Percentiles rank a stretch among this genome's conserved stretches.
These are phyloP conservation scores for Yamadazyma friedrichii DNA, from an alignment of 1,139 yeast genomes.

Conservation along the genomic window DNA sequence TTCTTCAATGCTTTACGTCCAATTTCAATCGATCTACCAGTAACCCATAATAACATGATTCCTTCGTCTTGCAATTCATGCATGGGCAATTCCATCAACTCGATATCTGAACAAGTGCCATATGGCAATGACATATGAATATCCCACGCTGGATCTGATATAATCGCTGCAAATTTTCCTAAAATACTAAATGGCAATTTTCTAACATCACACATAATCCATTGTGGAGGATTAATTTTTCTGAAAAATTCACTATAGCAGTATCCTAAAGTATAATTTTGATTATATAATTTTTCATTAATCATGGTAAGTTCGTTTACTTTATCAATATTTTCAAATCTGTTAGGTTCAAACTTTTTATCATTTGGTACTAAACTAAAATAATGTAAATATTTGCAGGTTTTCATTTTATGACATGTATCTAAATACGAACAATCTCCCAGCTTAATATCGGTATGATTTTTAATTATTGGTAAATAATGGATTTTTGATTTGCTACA, in stretches of 20 bases:
- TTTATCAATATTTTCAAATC: constrained; percentile 14
- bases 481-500: constrained; percentile 57
- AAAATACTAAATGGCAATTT: constrained; percentile 63
- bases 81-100: constrained; percentile 64
- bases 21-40: constrained; percentile 87
- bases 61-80: constrained; percentile 79
- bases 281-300: constrained; percentile 20
- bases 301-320: constrained; percentile 5
- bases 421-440: constrained; percentile 95
- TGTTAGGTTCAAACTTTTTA: constrained; percentile 5
- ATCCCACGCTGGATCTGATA: constrained; percentile 93
- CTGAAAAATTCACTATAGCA: constrained; percentile 38
- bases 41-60: constrained; percentile 82
- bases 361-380: constrained; percentile 54
- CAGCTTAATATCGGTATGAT: constrained; percentile 58
- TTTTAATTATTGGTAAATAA: constrained; percentile 57
- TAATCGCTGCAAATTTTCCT: constrained; percentile 83
- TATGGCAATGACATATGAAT: constrained; percentile 81
- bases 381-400: constrained; percentile 83
- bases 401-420: constrained; percentile 82
- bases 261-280: constrained; percentile 59
- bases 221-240: constrained; percentile 59
- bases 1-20: constrained; percentile 73
- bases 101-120: constrained; percentile 74
- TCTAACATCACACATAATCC: constrained; percentile 84